Evolutionary conservation across 805 yeast species (phyloP).

Genomic region (Hanseniaspora pseudoguilliermondii): DNA sequence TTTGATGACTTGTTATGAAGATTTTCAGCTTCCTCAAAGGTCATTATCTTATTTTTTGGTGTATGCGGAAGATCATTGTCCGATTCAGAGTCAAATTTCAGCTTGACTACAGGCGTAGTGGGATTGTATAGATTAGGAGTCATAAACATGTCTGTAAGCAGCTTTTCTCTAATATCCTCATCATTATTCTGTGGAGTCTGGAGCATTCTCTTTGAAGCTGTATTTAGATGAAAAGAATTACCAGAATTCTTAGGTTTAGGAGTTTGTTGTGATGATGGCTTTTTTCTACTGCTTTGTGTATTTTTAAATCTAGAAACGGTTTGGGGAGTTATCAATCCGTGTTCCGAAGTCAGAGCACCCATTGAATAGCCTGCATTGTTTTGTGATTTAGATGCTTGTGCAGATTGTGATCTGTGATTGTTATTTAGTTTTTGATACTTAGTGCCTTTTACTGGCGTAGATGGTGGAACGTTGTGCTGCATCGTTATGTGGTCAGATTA

Average conservation of each 20-base stretch:
- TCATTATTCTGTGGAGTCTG: slow-evolving; percentile 12
- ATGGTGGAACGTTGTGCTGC: slow-evolving; percentile 9
- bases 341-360: not conserved
- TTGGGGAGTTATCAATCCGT: slow-evolving; percentile 9
- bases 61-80: slow-evolving; percentile 24
- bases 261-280: not conserved
- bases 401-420: slow-evolving; percentile 7
- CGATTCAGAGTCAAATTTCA: slow-evolving; percentile 14
- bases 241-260: slow-evolving; percentile 2
- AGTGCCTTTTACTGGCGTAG: slow-evolving; percentile 6
- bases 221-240: not conserved
- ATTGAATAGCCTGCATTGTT: not conserved
- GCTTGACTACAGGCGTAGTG: slow-evolving; percentile 16
- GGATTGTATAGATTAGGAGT: slow-evolving; percentile 19
- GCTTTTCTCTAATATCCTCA: slow-evolving; percentile 4
- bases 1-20: slow-evolving; percentile 26
- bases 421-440: slow-evolving; percentile 11
- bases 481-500: not conserved
- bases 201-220: not conserved
- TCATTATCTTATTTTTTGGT: slow-evolving; percentile 28
- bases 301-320: slow-evolving; percentile 10
- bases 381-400: not conserved
- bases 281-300: not conserved
- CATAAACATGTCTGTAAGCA: slow-evolving; percentile 12
- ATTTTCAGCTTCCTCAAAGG: slow-evolving; percentile 24